phyloP scores from a whole-genome alignment of 345 rosid genomes.

The Stellera chamaejasme region DNA sequence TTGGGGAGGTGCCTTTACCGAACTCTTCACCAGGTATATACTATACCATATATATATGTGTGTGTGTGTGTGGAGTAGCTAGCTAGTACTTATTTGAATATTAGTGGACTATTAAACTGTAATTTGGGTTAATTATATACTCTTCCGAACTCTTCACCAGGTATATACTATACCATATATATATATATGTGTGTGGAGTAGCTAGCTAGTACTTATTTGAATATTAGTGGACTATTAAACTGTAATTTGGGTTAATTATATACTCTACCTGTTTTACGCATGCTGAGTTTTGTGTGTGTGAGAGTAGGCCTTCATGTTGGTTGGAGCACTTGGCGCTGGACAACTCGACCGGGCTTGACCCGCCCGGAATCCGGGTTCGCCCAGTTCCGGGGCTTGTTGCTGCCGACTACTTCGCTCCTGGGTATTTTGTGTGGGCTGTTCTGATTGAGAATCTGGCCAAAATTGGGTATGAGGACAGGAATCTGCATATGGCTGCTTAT shows the following conservation, averaged over 20 bases:
- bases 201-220: too few relatives aligned
- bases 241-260: too few relatives aligned
- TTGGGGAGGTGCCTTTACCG: conserved; percentile 69
- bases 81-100: too few relatives aligned
- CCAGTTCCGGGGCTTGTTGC: conserved; percentile 53
- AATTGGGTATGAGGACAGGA: conserved; percentile 73
- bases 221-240: too few relatives aligned
- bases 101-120: too few relatives aligned
- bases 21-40: conserved; percentile 54
- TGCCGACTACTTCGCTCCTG: conserved; percentile 51
- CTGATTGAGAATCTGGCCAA: conserved; percentile 68
- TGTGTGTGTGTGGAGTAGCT: too few relatives aligned
- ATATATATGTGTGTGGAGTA: too few relatives aligned
- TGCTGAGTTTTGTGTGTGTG: too few relatives aligned
- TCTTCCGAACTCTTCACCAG: conserved; percentile 53
- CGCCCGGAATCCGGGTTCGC: conserved; percentile 55
- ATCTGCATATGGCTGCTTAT: conserved; percentile 58
- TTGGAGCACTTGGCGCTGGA: conserved; percentile 63
- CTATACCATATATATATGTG: too few relatives aligned
- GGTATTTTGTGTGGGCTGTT: conserved; percentile 67
- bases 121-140: too few relatives aligned
- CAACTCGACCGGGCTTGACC: conserved; percentile 75
- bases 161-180: too few relatives aligned
- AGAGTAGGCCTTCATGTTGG: conserved; percentile 68
- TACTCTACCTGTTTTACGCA: too few relatives aligned